Evolutionary conservation across 2,329 filamentous ascomycete species (phyloP), one percentile per base, ranked within the genome.

Genomic region (Colletotrichum spaethianum): DNA sequence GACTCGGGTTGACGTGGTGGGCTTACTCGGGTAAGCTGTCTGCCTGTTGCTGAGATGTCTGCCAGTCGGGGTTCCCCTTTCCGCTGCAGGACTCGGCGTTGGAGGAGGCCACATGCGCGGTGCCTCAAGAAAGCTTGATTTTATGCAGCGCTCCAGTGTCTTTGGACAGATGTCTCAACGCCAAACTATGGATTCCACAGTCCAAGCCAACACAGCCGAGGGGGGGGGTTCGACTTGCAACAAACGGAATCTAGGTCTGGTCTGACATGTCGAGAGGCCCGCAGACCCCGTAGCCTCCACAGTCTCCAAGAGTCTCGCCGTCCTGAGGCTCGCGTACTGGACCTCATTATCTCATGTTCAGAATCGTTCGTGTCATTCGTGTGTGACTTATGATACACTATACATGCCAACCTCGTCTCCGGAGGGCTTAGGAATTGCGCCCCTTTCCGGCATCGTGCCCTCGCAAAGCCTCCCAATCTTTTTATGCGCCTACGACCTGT

Each of bases 301-400:
- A 16, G 6, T 20, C 14, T 52, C 16, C 8, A 6, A n/a, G 20
- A 16, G 33, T 31, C n/a, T 38, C 20, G 40, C 40, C 40, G 33
- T 20, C 11, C 2, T 18, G 16, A 18, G 5, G 20, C 20, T 56
- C 28, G 52, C 52, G 11, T 14, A 31, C 52, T 6, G 14, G 14
- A n/a, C 52, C 5, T 14, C 5, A 12, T 26, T 40, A n/a, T 40
- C 40, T 42, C 12, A 28, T 64, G 36, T 50, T 42, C 60, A 60
- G 53, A 70, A 72, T 20, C 40, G 6, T 44, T 64, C 60, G 33
- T 56, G 44, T 50, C 53, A 70, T 64, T 72, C 70, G 64, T 72
- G 38, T 66, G 62, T 69, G 59, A 50, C 52, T 28, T 64, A 70
- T 61, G 70, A 55, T 70, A 62, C 56, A 71, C 40, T 67, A 40